Conservation (phyloP, 805 yeast species). For the Brettanomyces custersianus region DNA sequence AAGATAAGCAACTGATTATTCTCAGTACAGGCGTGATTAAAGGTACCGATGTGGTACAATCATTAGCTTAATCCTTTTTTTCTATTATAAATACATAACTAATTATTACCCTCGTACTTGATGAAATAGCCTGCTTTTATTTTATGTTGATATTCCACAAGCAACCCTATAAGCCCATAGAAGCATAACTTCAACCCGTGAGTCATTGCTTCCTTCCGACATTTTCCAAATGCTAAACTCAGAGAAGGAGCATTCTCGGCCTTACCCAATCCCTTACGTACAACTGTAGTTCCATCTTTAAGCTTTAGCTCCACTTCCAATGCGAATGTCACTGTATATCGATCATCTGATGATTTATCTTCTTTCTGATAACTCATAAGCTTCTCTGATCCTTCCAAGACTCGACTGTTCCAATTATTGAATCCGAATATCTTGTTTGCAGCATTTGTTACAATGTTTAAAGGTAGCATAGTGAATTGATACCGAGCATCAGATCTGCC, state of each 20-base stretch:
- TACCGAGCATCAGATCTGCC: conserved; percentile 4
- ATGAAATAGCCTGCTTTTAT: conserved; percentile 16
- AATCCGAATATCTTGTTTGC: conserved; percentile 45
- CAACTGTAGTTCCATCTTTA: conserved; percentile 34
- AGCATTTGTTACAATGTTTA: conserved; percentile 20
- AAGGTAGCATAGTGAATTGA: conserved; percentile 14
- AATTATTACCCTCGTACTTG: conserved; percentile 6
- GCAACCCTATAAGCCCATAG: conserved; percentile 23
- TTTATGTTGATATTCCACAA: conserved; percentile 22
- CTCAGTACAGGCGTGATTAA: conserved; percentile 37
- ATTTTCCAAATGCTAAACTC: conserved; percentile 26
- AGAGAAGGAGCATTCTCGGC: conserved; percentile 26
- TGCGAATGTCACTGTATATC: conserved; percentile 10
- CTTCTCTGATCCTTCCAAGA: conserved; percentile 18
- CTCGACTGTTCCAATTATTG: conserved; percentile 39
- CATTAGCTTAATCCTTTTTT: conserved; percentile 5
- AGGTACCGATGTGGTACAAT: conserved; percentile 25
- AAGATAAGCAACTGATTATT: conserved; percentile 30
- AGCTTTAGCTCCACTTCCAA: conserved; percentile 27
- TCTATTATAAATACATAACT: not conserved
- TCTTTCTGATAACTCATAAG: conserved; percentile 7
- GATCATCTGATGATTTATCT: conserved; percentile 11
- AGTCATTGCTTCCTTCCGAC: conserved; percentile 40
- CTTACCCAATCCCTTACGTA: conserved; percentile 32
- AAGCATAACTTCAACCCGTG: conserved; percentile 37